phyloP scores from a whole-genome alignment of 1,139 yeast genomes.

The Yamadazyma dendronema region DNA sequence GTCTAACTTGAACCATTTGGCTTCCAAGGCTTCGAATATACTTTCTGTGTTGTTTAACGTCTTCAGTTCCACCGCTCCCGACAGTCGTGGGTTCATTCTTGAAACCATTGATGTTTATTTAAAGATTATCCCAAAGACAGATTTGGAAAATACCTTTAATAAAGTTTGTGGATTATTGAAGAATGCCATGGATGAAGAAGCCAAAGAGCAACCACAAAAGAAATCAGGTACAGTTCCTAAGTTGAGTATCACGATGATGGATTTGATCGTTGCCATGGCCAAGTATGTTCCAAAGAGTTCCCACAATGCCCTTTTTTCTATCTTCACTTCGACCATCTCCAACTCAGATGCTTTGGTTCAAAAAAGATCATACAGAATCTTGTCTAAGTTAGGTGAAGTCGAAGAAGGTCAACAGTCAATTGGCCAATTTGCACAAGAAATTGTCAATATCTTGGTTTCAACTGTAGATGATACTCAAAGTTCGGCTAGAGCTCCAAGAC shows the following conservation, averaged over 20 bases:
- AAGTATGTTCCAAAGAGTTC: conserved; percentile 72
- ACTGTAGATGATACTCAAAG: conserved; percentile 61
- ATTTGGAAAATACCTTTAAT: conserved; percentile 73
- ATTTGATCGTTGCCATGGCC: conserved; percentile 81
- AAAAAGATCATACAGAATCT: conserved; percentile 84
- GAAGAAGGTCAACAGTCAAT: conserved; percentile 61
- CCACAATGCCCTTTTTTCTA: conserved; percentile 72
- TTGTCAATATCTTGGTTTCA: conserved; percentile 59
- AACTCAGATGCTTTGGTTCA: conserved; percentile 63
- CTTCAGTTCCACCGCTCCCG: conserved; percentile 81
- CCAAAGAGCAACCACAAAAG: conserved; percentile 9
- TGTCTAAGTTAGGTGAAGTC: conserved; percentile 67
- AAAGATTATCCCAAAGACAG: conserved; percentile 64
- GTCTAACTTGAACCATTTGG: conserved; percentile 58
- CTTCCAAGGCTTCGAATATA: conserved; percentile 67
- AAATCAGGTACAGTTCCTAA: conserved; percentile 37
- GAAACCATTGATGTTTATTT: conserved; percentile 84
- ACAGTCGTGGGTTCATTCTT: conserved; percentile 76
- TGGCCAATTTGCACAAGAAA: conserved; percentile 49
- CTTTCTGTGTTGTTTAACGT: conserved; percentile 89
- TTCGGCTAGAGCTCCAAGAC: conserved; percentile 80
- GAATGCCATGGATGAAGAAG: conserved; percentile 69
- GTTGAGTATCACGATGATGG: conserved; percentile 84
- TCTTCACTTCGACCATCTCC: conserved; percentile 68
- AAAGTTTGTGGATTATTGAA: conserved; percentile 80